Percentiles rank a stretch among this genome's conserved stretches.
These are phyloP conservation scores for Verticillium nonalfalfae DNA, from an alignment of 2,329 filamentous ascomycete genomes.

Conservation along the genomic window DNA sequence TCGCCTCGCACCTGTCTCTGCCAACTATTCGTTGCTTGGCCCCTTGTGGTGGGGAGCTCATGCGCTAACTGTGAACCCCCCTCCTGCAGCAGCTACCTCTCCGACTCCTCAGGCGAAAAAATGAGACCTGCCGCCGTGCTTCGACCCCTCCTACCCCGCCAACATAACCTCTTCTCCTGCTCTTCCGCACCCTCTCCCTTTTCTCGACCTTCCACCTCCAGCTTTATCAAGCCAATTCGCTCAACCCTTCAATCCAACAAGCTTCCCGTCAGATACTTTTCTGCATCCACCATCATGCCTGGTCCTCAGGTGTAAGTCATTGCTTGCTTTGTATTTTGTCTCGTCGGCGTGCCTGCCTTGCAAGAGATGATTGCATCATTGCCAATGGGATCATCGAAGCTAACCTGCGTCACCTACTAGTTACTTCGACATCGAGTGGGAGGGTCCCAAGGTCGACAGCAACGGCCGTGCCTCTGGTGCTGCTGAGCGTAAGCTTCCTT, in stretches of 20 bases:
- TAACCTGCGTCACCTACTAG: constrained; percentile 23
- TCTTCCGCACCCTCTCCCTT: constrained; percentile 14
- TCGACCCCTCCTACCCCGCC: constrained; percentile 15
- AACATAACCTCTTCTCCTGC: constrained; percentile 13
- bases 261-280: constrained; percentile 35
- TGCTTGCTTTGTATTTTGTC: neutral
- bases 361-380: constrained; percentile 2
- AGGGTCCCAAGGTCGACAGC: constrained; percentile 60
- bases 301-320: constrained; percentile 60
- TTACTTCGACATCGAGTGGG: constrained; percentile 70
- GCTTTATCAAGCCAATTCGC: constrained; percentile 12
- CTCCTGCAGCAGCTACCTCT: constrained; percentile 6
- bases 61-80: constrained; percentile 13
- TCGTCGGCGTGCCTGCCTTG: neutral
- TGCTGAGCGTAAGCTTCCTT: constrained; percentile 49
- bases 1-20: neutral
- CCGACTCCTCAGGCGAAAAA: constrained; percentile 10
- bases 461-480: constrained; percentile 46
- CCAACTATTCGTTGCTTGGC: neutral
- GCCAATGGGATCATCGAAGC: constrained; percentile 8
- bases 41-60: constrained; percentile 10
- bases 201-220: constrained; percentile 15
- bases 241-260: constrained; percentile 12
- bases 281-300: constrained; percentile 64
- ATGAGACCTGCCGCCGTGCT: constrained; percentile 16